phyloP scores from a whole-genome alignment of 2,329 filamentous ascomycete genomes.

The Meredithiella fracta region DNA sequence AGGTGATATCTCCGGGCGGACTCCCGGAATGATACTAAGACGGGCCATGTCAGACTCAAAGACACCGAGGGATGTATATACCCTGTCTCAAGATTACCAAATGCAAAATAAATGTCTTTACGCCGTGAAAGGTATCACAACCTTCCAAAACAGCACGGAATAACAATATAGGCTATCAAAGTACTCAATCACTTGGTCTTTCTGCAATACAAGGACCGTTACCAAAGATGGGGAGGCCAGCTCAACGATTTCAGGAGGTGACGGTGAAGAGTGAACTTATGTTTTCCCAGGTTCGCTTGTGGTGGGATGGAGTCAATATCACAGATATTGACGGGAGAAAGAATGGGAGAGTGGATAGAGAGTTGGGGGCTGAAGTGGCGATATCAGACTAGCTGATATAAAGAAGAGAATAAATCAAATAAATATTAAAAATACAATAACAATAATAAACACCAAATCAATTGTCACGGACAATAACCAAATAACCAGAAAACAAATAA shows the following conservation, averaged over 20 bases:
- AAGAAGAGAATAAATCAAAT: not conserved
- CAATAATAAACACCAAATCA: not conserved
- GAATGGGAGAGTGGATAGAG: not conserved
- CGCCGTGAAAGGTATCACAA: not conserved
- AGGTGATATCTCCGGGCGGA: not conserved
- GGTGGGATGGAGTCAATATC: not conserved
- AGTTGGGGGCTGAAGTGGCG: not conserved
- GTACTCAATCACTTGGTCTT: not conserved
- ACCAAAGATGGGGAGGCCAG: no score
- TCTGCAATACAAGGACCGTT: not conserved
- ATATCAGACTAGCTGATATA: not conserved
- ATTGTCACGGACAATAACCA: not conserved
- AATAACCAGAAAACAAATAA: not conserved
- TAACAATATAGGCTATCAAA: not conserved
- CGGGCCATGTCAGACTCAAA: not conserved
- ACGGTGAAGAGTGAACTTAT: not conserved
- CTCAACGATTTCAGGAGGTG: no score
- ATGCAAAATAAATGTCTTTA: not conserved
- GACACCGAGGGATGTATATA: no score
- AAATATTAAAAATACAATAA: not conserved
- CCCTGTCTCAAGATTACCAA: no score
- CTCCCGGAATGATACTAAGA: not conserved
- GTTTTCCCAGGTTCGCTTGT: constrained; percentile 5
- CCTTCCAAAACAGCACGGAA: not conserved
- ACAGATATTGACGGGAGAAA: not conserved